These are phyloP conservation scores for Nematodospora valgi DNA, from an alignment of 805 yeast species.

Conservation along the genomic window DNA sequence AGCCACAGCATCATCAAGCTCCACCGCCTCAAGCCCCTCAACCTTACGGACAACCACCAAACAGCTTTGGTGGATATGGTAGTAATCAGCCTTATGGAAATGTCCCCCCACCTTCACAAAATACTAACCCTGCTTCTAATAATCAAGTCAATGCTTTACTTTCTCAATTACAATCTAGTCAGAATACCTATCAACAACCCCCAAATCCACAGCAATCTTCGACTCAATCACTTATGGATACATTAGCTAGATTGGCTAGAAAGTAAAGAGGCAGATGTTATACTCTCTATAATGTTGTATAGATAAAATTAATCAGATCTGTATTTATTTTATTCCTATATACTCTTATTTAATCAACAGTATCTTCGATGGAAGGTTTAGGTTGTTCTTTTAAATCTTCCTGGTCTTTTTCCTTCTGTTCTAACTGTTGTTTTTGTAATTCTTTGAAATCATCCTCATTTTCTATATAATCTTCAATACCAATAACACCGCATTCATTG, in stretches of 20 bases:
- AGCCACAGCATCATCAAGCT: conserved; percentile 19
- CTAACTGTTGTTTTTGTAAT: conserved; percentile 47
- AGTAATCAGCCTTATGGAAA: conserved; percentile 12
- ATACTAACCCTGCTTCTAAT: conserved; percentile 13
- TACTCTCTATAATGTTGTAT: not conserved
- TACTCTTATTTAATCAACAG: conserved; percentile 20
- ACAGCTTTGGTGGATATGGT: conserved; percentile 4
- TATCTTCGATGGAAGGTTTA: conserved; percentile 16
- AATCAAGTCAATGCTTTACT: conserved; percentile 25
- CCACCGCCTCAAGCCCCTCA: conserved; percentile 9
- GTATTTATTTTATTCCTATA: not conserved
- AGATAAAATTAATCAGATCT: too few relatives aligned
- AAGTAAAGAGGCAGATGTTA: conserved; percentile 15
- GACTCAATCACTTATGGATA: conserved; percentile 31
- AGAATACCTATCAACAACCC: conserved; percentile 9
- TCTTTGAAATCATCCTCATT: conserved; percentile 65
- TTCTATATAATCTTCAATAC: conserved; percentile 72
- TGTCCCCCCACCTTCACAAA: conserved; percentile 12
- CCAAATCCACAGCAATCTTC: conserved; percentile 14
- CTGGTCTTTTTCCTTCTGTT: conserved; percentile 9
- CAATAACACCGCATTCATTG: conserved; percentile 78
- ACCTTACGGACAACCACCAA: conserved; percentile 6
- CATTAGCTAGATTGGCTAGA: conserved; percentile 33
- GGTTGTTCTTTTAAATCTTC: conserved; percentile 10
- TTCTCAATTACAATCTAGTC: conserved; percentile 20